These are phyloP conservation scores for Trichoderma endophyticum DNA, from an alignment of 2,329 filamentous ascomycete genomes.

Conservation along the genomic window DNA sequence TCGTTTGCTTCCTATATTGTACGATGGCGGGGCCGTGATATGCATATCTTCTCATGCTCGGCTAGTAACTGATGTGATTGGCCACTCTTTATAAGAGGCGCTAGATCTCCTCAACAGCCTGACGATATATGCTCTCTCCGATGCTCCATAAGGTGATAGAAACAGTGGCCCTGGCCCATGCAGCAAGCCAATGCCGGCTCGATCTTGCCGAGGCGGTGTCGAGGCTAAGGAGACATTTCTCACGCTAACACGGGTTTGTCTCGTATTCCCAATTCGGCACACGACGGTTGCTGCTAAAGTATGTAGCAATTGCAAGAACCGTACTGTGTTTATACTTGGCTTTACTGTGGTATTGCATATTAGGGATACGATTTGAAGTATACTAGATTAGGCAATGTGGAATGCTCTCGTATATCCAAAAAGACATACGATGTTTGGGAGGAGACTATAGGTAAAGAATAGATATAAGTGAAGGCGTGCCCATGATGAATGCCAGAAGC, in stretches of 20 bases:
- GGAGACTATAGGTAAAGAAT: not conserved
- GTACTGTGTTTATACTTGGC: not conserved
- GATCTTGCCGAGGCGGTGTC: not conserved
- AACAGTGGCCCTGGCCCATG: not conserved
- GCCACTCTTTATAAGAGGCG: not conserved
- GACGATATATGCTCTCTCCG: not conserved
- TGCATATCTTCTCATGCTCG: not conserved
- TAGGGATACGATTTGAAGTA: not conserved
- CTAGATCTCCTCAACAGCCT: not conserved
- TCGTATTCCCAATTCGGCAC: slow-evolving; percentile 15
- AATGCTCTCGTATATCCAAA: not conserved
- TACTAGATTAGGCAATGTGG: not conserved
- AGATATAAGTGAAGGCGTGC: not conserved
- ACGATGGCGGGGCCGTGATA: not conserved
- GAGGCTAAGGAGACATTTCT: not conserved
- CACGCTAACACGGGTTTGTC: not conserved
- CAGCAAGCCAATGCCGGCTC: not conserved
- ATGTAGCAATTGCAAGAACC: not conserved
- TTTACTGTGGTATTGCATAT: slow-evolving; percentile 7
- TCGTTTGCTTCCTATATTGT: not conserved
- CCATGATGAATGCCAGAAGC: not conserved
- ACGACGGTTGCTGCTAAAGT: not conserved
- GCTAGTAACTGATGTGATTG: not conserved
- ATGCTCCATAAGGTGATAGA: not conserved
- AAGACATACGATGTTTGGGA: not conserved